Evolutionary conservation across 768 basidiomycete species (phyloP).

Genomic region (Dacryopinax primogenitus): DNA sequence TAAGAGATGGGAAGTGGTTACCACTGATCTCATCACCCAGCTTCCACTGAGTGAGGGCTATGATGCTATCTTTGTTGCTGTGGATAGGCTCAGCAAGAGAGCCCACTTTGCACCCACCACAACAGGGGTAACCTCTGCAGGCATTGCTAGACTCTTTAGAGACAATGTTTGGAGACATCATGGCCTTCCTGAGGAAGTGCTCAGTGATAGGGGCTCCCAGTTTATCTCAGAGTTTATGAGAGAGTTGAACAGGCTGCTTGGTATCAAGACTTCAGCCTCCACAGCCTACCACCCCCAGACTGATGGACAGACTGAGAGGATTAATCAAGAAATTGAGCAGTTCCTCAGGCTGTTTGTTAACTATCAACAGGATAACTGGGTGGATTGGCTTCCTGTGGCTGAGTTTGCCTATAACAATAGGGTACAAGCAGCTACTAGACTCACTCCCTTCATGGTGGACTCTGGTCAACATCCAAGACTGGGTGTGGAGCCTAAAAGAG

Average conservation of each 20-base stretch:
- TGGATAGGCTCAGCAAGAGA: slow-evolving; percentile 32
- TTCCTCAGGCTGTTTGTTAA: slow-evolving; percentile 29
- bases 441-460: slow-evolving; percentile 27
- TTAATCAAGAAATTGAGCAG: slow-evolving; percentile 33
- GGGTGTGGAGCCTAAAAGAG: slow-evolving; percentile 10
- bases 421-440: slow-evolving; percentile 21
- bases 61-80: slow-evolving; percentile 31
- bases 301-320: slow-evolving; percentile 32
- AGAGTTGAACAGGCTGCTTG: slow-evolving; percentile 24
- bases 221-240: slow-evolving; percentile 28
- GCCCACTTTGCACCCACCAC: slow-evolving; percentile 33
- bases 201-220: slow-evolving; percentile 24
- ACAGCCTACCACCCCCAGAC: slow-evolving; percentile 38
- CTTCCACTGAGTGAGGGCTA: slow-evolving; percentile 31
- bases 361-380: slow-evolving; percentile 30
- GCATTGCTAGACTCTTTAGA: slow-evolving; percentile 17
- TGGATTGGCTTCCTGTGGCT: slow-evolving; percentile 24
- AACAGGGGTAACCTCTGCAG: slow-evolving; percentile 17
- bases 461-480: slow-evolving; percentile 19
- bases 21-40: slow-evolving; percentile 29
- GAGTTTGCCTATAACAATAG: slow-evolving; percentile 29
- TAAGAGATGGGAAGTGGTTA: slow-evolving; percentile 26
- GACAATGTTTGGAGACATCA: slow-evolving; percentile 23
- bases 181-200: slow-evolving; percentile 23
- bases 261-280: slow-evolving; percentile 26